Conservation (phyloP, 2,329 filamentous ascomycete species). For the Thermomyces lanuginosus region DNA sequence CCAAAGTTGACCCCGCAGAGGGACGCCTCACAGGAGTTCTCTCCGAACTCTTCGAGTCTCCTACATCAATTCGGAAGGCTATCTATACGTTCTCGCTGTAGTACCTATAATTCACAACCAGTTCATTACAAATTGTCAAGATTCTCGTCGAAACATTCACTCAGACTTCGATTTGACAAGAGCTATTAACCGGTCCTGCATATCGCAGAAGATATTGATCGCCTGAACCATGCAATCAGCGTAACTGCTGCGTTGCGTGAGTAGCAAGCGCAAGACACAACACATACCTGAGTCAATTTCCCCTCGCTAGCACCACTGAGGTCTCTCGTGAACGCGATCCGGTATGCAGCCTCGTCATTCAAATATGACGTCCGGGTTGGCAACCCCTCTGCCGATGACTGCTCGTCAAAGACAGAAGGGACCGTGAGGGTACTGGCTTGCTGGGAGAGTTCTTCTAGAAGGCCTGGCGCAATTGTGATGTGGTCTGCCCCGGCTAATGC, state of each 20-base stretch:
- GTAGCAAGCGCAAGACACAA: neutral
- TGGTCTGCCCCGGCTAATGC: constrained; percentile 41
- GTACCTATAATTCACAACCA: no score
- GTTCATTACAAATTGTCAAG: no score
- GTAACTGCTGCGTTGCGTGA: no score
- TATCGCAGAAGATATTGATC: constrained; percentile 42
- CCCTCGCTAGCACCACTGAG: constrained; percentile 25
- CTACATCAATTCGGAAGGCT: no score
- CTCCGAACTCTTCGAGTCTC: no score
- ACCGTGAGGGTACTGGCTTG: constrained; percentile 20
- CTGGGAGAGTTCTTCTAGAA: constrained; percentile 34
- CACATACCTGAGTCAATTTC: constrained; percentile 31
- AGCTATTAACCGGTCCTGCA: constrained; percentile 37
- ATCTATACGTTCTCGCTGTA: no score
- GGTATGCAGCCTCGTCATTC: constrained; percentile 33
- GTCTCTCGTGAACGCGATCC: constrained; percentile 35
- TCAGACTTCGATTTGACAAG: constrained; percentile 10
- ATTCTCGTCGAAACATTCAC: constrained; percentile 1
- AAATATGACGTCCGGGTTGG: constrained; percentile 13
- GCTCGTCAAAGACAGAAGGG: constrained; percentile 16
- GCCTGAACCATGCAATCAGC: constrained; percentile 17
- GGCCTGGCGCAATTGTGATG: constrained; percentile 41
- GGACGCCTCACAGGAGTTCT: no score
- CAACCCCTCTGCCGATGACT: constrained; percentile 6
- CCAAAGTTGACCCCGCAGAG: no score